Conservation (phyloP, 495 filamentous ascomycete species). For the Penicillium alfredii region DNA sequence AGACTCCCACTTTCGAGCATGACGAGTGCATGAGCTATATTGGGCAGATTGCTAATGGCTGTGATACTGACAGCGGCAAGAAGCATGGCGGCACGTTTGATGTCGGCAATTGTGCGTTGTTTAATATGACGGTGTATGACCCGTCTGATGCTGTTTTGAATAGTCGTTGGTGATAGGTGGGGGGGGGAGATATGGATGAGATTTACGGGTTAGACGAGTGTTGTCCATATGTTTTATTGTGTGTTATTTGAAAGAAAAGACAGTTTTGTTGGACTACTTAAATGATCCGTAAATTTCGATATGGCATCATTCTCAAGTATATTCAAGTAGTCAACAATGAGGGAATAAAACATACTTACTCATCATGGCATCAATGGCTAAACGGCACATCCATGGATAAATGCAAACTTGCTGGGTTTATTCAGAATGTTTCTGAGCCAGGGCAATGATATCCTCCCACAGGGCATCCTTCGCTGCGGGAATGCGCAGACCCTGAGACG, state of each 20-base stretch:
- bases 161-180: too few relatives aligned
- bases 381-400: neutral
- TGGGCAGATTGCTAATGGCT: constrained; percentile 2
- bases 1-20: neutral
- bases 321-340: too few relatives aligned
- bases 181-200: too few relatives aligned
- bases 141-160: too few relatives aligned
- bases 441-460: constrained; percentile 38
- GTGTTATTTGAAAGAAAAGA: too few relatives aligned
- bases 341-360: too few relatives aligned
- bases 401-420: neutral
- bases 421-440: constrained; percentile 10
- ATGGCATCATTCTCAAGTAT: too few relatives aligned
- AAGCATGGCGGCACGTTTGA: constrained; percentile 1
- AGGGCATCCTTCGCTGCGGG: constrained; percentile 16
- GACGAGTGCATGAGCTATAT: constrained; percentile 1
- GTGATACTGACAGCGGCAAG: constrained; percentile 1
- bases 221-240: too few relatives aligned
- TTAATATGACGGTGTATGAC: constrained; percentile 3
- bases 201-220: too few relatives aligned
- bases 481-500: constrained; percentile 15
- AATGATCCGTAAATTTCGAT: too few relatives aligned
- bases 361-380: too few relatives aligned
- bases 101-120: neutral
- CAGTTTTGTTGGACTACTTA: too few relatives aligned